Base-by-base conservation (phyloP, 176 grass and related monocot species). In the Bromus sterilis region DNA sequence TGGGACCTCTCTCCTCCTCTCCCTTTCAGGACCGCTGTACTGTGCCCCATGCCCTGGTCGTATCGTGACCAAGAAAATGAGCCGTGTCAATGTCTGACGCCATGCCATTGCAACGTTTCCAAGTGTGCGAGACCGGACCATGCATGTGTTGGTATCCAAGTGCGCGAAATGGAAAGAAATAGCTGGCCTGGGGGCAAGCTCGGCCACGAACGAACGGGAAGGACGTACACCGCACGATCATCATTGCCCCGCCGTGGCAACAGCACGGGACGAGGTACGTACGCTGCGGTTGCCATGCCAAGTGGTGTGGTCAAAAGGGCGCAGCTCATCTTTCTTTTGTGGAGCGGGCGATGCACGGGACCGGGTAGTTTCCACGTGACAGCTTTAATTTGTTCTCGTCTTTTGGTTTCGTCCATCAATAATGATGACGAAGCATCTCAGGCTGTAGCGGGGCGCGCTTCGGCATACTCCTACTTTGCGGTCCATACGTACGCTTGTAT, bases 231-330 rank as follows among this genome's bases (percentile, higher is more conserved):
- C 13, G 59, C 83, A 46, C 31, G n/a, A 26, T 37, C 66, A 66
- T 66, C 71, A 41, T 80, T 63, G 16, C 35, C 34, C 53, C 74
- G 74, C 60, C 60, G 78, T 68, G 78, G 14, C 20, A 40, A 71
- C 67, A 71, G 67, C 37, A 37, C 34, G 4, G 56, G 35, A 35
- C 5, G 44, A n/a, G 9, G 62, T 39, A n/a, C 33, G 33, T 49
- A 55, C 76, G 20, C 6, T 56, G 48, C 11, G 49, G 23, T 34
- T 40, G 24, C 36, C 6, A 31, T 64, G 24, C 48, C 6, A 77
- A 11, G 76, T 76, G 69, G 9, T 56, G 74, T 53, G 56, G 70
- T 89, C 76, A 88, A 83, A 75, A 75, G 55, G 40, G 30, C 6
- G 24, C 63, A 4, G 79, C 71, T 15, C 32, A 1, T 14, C 28